Percentiles rank a stretch among this genome's conserved stretches.
Evolutionary conservation across 768 basidiomycete species (phyloP).

Genomic region (Tylopilus intermedius): DNA sequence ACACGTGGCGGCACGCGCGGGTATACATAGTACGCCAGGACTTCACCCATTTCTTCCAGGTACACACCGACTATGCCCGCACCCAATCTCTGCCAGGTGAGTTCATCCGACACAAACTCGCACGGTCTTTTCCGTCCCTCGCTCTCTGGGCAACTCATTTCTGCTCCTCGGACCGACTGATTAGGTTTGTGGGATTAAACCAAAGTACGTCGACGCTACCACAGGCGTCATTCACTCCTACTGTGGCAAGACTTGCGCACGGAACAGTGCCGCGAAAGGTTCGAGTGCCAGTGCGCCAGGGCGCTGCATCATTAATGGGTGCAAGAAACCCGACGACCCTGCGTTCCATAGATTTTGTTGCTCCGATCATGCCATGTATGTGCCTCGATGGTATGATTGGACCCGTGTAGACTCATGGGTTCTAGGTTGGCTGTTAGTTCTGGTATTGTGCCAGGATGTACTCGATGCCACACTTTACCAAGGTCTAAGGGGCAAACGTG

Average conservation of each 20-base stretch:
- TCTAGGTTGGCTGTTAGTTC: slow-evolving; percentile 48
- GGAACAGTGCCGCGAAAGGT: slow-evolving; percentile 29
- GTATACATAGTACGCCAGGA: slow-evolving; percentile 21
- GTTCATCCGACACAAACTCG: slow-evolving; percentile 7
- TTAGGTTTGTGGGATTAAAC: slow-evolving; percentile 55
- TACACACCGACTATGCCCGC: slow-evolving; percentile 12
- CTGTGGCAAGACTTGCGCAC: slow-evolving; percentile 59
- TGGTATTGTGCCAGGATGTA: slow-evolving; percentile 47
- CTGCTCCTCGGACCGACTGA: not conserved
- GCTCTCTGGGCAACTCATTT: slow-evolving; percentile 5
- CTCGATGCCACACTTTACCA: slow-evolving; percentile 45
- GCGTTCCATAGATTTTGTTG: slow-evolving; percentile 54
- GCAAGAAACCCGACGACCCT: slow-evolving; percentile 47
- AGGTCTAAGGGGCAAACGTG: slow-evolving; percentile 45
- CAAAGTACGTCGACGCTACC: slow-evolving; percentile 58
- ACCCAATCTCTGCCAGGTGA: slow-evolving; percentile 27
- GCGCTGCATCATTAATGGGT: slow-evolving; percentile 47
- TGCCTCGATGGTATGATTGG: slow-evolving; percentile 3
- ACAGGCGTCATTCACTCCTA: slow-evolving; percentile 54
- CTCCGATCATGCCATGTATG: slow-evolving; percentile 54
- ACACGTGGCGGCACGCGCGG: slow-evolving; percentile 20
- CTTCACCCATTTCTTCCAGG: slow-evolving; percentile 1
- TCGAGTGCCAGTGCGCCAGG: slow-evolving; percentile 32
- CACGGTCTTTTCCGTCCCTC: slow-evolving; percentile 12
- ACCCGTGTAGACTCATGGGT: slow-evolving; percentile 6